These are phyloP conservation scores for Hypoxylon sp. DNA, from an alignment of 2,329 filamentous ascomycete species.

Conservation along the genomic window DNA sequence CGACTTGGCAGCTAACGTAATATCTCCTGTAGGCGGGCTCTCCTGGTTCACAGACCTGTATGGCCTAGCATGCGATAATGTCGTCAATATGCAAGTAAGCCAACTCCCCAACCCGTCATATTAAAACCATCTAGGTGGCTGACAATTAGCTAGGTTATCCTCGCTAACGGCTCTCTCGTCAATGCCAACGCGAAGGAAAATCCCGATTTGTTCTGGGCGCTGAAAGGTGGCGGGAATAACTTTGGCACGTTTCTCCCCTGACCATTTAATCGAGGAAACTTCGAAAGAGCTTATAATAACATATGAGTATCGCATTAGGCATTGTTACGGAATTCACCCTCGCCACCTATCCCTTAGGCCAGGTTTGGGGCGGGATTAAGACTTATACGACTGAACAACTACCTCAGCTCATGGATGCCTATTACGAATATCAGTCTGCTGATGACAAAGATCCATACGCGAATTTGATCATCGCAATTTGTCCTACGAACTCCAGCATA, in stretches of 20 bases:
- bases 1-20: not conserved
- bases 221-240: constrained; percentile 39
- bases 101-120: not conserved
- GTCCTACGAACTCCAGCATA: constrained; percentile 26
- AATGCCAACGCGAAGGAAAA: constrained; percentile 30
- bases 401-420: constrained; percentile 17
- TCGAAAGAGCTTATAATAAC: not conserved
- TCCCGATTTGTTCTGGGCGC: constrained; percentile 27
- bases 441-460: constrained; percentile 33
- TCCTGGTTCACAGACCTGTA: constrained; percentile 35
- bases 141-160: constrained; percentile 25
- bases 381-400: constrained; percentile 15
- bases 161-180: constrained; percentile 32
- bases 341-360: constrained; percentile 16
- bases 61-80: constrained; percentile 39
- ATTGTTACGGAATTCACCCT: constrained; percentile 36
- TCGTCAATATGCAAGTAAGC: constrained; percentile 36
- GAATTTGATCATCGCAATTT: constrained; percentile 20
- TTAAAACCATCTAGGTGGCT: not conserved
- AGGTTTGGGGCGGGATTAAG: constrained; percentile 37
- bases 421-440: constrained; percentile 18
- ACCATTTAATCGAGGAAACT: not conserved
- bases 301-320: not conserved
- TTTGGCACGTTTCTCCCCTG: constrained; percentile 30
- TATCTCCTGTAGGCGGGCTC: constrained; percentile 33